Conservation (phyloP, 495 filamentous ascomycete species). For the Penicillium lagena region DNA sequence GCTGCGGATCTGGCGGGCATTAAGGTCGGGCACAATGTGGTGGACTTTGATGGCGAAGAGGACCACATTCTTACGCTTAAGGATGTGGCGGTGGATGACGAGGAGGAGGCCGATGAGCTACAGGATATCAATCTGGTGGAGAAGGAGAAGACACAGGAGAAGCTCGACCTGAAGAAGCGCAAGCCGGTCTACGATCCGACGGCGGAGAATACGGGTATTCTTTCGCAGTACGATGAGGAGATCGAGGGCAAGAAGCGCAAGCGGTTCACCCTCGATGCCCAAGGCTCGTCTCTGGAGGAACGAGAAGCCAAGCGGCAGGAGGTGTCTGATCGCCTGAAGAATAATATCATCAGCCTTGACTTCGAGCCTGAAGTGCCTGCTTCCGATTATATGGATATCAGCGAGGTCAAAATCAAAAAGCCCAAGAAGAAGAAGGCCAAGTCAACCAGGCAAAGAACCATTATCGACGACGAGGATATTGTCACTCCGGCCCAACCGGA, state of each 20-base stretch:
- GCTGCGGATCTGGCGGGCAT: constrained; percentile 80
- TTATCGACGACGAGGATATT: constrained; percentile 74
- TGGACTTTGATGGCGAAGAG: constrained; percentile 65
- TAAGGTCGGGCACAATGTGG: constrained; percentile 81
- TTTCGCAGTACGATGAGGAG: constrained; percentile 92
- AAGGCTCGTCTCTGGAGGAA: constrained; percentile 61
- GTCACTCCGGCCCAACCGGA: constrained; percentile 42
- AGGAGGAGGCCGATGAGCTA: constrained; percentile 88
- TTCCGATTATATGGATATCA: constrained; percentile 84
- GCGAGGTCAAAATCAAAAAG: constrained; percentile 84
- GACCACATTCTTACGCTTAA: constrained; percentile 88
- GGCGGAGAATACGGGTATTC: constrained; percentile 58
- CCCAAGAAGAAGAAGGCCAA: constrained; percentile 89
- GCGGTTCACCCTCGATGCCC: constrained; percentile 74
- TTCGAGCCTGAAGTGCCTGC: constrained; percentile 54
- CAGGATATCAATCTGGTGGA: constrained; percentile 77
- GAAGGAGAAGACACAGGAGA: constrained; percentile 69
- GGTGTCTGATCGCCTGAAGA: constrained; percentile 54
- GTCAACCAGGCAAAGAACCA: constrained; percentile 58
- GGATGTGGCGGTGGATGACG: constrained; percentile 78
- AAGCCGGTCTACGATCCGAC: constrained; percentile 83
- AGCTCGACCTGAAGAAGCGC: constrained; percentile 82
- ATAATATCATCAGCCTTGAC: constrained; percentile 70
- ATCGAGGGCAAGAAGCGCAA: constrained; percentile 90
- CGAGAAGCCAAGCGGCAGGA: constrained; percentile 52